Percentiles rank a stretch among this genome's conserved stretches.
These are phyloP conservation scores for Lachnellula hyalina DNA, from an alignment of 2,329 filamentous ascomycete species.

Conservation along the genomic window DNA sequence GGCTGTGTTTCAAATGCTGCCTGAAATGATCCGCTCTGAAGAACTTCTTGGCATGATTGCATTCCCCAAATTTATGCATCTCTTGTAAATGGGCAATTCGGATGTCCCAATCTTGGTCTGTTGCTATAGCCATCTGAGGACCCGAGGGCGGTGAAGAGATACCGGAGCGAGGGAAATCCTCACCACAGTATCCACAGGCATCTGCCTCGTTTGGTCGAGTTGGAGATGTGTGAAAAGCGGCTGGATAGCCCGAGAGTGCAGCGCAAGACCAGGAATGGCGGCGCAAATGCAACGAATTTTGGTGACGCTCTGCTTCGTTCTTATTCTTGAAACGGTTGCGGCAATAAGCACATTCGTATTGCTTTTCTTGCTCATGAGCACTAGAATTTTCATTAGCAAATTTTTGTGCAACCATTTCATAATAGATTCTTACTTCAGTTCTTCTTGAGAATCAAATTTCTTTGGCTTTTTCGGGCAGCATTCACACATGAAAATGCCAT, in stretches of 20 bases:
- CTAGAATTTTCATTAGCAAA: slow-evolving; percentile 43
- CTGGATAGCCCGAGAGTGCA: slow-evolving; percentile 69
- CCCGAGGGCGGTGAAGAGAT: slow-evolving; percentile 38
- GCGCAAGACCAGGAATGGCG: slow-evolving; percentile 97
- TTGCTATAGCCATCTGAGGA: slow-evolving; percentile 44
- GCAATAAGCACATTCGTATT: slow-evolving; percentile 90
- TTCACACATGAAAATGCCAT: slow-evolving; percentile 70
- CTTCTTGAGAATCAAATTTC: slow-evolving; percentile 81
- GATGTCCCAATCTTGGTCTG: slow-evolving; percentile 81
- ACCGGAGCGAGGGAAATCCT: slow-evolving; percentile 62
- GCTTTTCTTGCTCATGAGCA: slow-evolving; percentile 87
- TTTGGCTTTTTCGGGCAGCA: slow-evolving; percentile 97
- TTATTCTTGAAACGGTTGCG: slow-evolving; percentile 98
- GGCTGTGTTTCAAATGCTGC: slow-evolving; percentile 96
- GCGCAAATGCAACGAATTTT: slow-evolving; percentile 88
- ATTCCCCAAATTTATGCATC: slow-evolving; percentile 94
- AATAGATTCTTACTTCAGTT: slow-evolving; percentile 64
- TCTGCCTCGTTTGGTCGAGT: slow-evolving; percentile 63
- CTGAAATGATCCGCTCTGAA: slow-evolving; percentile 96
- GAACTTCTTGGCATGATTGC: slow-evolving; percentile 98
- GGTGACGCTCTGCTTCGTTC: slow-evolving; percentile 93
- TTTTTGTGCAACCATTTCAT: neutral
- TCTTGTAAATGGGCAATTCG: slow-evolving; percentile 83
- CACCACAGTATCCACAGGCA: slow-evolving; percentile 90
- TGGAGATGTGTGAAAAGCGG: slow-evolving; percentile 81